A percentile compares a stretch with the other conserved stretches of the same genome.
Conservation (phyloP, 495 filamentous ascomycete genomes). For the Parathielavia hyrcaniae region DNA sequence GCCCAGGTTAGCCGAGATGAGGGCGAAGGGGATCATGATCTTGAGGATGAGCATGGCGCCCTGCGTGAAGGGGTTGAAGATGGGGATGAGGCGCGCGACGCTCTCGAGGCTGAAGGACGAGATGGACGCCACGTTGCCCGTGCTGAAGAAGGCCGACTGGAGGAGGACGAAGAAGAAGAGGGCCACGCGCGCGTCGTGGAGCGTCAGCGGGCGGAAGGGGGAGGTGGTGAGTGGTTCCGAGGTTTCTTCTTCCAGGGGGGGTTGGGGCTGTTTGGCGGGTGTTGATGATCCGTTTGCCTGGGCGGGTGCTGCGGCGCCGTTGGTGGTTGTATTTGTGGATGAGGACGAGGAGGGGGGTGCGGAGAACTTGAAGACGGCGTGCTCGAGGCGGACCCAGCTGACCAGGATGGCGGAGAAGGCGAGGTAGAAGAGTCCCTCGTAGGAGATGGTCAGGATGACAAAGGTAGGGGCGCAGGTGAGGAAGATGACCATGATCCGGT, state of each 20-base stretch:
- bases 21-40: constrained; percentile 85
- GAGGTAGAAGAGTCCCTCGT: constrained; percentile 95
- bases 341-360: constrained; percentile 18
- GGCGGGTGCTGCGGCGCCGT: constrained; percentile 15
- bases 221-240: constrained; percentile 21
- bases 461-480: constrained; percentile 90
- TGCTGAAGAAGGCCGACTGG: constrained; percentile 95
- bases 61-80: constrained; percentile 93
- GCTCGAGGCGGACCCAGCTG: constrained; percentile 86
- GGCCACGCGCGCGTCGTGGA: constrained; percentile 77
- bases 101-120: constrained; percentile 92
- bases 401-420: constrained; percentile 77
- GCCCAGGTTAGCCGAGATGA: constrained; percentile 88
- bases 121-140: constrained; percentile 91
- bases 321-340: constrained; percentile 16
- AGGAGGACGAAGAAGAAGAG: constrained; percentile 94
- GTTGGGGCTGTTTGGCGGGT: background rate
- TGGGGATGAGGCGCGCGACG: constrained; percentile 82
- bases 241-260: constrained; percentile 4
- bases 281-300: constrained; percentile 30
- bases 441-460: constrained; percentile 94
- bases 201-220: constrained; percentile 63
- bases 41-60: constrained; percentile 82
- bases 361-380: constrained; percentile 59
- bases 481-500: constrained; percentile 84